Evolutionary conservation across 176 grass and related monocot species (phyloP).

Genomic region (Carex myosuroides): DNA sequence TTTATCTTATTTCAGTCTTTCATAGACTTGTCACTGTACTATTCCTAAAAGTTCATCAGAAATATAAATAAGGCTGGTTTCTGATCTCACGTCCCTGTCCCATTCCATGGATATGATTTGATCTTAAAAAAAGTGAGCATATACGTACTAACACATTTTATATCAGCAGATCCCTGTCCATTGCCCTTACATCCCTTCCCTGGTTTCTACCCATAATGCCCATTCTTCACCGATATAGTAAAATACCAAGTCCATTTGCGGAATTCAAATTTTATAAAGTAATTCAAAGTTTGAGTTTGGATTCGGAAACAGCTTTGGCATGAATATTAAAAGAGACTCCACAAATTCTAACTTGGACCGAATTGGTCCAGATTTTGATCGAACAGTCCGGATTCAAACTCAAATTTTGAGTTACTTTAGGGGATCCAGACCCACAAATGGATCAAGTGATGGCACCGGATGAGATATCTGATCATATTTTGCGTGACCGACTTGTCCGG

Average conservation of each 20-base stretch:
- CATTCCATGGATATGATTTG: background rate
- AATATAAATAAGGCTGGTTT: background rate
- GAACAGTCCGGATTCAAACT: too few relatives aligned
- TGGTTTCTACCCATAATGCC: background rate
- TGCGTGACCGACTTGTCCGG: too few relatives aligned
- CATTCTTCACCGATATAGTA: background rate
- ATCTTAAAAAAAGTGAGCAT: background rate
- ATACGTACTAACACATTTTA: background rate
- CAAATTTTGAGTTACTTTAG: too few relatives aligned
- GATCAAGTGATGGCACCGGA: background rate
- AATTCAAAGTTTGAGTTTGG: too few relatives aligned
- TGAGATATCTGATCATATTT: too few relatives aligned
- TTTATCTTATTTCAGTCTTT: background rate
- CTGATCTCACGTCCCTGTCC: background rate
- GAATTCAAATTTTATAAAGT: too few relatives aligned
- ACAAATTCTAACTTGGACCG: too few relatives aligned
- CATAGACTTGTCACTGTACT: background rate
- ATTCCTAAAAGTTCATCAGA: background rate
- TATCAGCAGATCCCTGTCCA: background rate
- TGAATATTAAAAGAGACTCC: too few relatives aligned
- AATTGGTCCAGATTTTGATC: too few relatives aligned
- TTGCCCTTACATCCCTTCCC: background rate
- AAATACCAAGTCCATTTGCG: background rate
- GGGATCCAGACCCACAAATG: too few relatives aligned
- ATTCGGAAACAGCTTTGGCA: too few relatives aligned